Evolutionary conservation across 139 green algal genomes (phyloP), one percentile per base, ranked within the genome.

Genomic region (Asterochloris sp.): DNA sequence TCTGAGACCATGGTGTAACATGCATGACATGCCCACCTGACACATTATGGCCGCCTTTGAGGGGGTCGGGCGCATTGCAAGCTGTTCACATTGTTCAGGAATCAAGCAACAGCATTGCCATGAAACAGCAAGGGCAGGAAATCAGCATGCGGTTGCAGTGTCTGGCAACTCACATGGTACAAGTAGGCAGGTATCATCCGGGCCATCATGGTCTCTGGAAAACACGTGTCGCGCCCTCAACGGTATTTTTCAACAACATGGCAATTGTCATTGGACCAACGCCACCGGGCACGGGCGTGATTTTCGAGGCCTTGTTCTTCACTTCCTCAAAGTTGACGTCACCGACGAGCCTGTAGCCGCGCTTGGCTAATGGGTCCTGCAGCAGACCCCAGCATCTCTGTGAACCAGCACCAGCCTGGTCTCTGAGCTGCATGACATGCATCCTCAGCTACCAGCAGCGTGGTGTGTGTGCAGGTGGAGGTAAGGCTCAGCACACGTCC

Each of bases 211-310:
- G 38, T 54, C 38, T 54, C 38, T 54, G 38, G 38, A 54, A 54
- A 6, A 54, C 38, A 54, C 38, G 38, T 54, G 38, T 80, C 4
- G 79, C 79, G n/a, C 83, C 83, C 21, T 92, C 86, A 23, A 94
- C 62, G 67, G 88, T 94, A 86, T 98, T 97, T 21, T 92, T 84
- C 74, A 98, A 83, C 62, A 98, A 82, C 86, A 93, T 94, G n/a
- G 94, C 91, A 64, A 98, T 97, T 62, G 95, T 98, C 95, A 98
- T 98, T 11, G 95, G 95, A 13, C 95, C 95, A n/a, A 98, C 94
- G 15, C 95, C 95, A 24, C 95, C 95, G 16, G 95, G 95, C 17
- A 98, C 95, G 12, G 93, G 94, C 14, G 94, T 97, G 78, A 98
- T 95, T 19, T 76, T 66, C 12, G 81, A 85, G 2, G 94, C 94